Evolutionary conservation across 1,139 yeast genomes (phyloP), one percentile per base, ranked within the genome.

Genomic region (Pichia sp.): DNA sequence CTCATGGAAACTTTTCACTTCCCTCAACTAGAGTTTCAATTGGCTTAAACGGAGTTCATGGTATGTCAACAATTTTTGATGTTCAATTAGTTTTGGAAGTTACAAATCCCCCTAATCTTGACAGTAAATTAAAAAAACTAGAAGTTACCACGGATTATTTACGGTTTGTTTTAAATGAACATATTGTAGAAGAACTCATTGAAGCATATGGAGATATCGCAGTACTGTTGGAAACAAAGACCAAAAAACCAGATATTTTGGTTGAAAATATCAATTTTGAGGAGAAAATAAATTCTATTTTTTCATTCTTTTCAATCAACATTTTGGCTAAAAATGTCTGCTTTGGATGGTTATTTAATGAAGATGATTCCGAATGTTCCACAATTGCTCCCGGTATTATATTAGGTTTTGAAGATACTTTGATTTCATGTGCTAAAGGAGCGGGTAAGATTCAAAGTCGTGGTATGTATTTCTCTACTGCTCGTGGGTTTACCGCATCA

Each of bases 281-380:
- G 18, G 44, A 46, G 38, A 49, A n/a, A 29, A 32, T 48, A 3
- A 52, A 49, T 5, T 29, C 50, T 2, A 47, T 59, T 59, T 46
- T 64, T 44, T 63, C 65, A 8, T 70, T 76, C 52, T 67, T 76
- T 25, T 66, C 86, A 0, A 69, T 85, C 39, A 84, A 79, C 49
- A 72, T 86, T 43, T 64, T 81, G 9, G 76, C 89, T 0, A 77
- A 81, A 56, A 79, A 83, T 56, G 74, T 85, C 53, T 84, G 94
- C 58, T 53, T 83, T 35, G 95, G 95, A 0, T 86, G 95, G 89
- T 63, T 87, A 6, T 84, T 84, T 61, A 73, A 72, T 27, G 64
- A 64, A n/a, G 40, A 47, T 3, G 49, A 51, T 3, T 26, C 9
- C 49, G 26, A 30, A 8, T 49, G 32, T 27, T 30, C 39, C 67